Evolutionary conservation across 768 basidiomycete genomes (phyloP), one percentile per base, ranked within the genome.

Genomic region (Chalciporus chontae): DNA sequence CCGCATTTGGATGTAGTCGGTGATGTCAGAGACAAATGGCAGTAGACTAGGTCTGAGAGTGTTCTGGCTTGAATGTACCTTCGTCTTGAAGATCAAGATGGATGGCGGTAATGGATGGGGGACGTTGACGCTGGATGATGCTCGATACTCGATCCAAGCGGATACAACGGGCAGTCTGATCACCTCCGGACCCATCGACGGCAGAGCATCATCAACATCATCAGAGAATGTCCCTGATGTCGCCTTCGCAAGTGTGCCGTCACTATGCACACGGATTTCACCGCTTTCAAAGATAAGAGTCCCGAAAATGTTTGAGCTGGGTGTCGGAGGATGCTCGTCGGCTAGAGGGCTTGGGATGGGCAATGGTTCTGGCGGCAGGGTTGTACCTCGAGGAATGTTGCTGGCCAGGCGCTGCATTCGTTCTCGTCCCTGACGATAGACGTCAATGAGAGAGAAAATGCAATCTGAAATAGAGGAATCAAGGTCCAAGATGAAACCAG

Each of bases 11-110:
- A 94, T 71, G 38, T 79, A 80, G 21, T 77, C 73, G 45, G 87
- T 77, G 23, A 94, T 70, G 49, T 90, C 86, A 0, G 87, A 81
- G 32, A 96, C 66, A 71, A 97, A 97, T 4, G 89, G 90, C 8
- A 98, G 72, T 9, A 97, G 71, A 5, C 80, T 84, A 0, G 95
- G 94, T 40, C 84, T 72, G 21, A 98, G 73, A 2, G 79, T 84
- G 63, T 98, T 98, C 52, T 84, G 79, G 62, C 93, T 96, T 0
- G 88, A 85, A 61, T 94, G 90, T 18, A 98, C 79, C n/a, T 89
- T 87, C 59, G 81, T 79, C 65, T 91, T 93, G 74, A 96, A 86
- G 53, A 90, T 73, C 24, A 95, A 71, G 3, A 77, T 74, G 1
- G 87, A 83, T 0, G 84, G 77, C 51, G 79, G 78, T 15, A 48